These are phyloP conservation scores for Rhizopus arrhizus DNA, from an alignment of 371 early-diverging fungal genomes.

Conservation along the genomic window DNA sequence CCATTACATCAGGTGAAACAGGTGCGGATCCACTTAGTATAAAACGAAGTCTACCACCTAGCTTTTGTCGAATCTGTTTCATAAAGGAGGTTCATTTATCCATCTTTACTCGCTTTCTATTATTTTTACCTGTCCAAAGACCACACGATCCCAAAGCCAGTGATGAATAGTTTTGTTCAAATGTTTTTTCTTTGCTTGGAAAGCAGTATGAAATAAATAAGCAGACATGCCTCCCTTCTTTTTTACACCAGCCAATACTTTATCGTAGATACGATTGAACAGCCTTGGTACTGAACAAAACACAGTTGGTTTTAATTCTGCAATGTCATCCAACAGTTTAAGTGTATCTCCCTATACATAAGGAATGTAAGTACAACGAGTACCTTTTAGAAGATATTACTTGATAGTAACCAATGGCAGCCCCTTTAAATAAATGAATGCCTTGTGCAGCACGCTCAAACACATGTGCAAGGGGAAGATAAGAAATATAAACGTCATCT, in stretches of 20 bases:
- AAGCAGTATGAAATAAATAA: conserved; percentile 80
- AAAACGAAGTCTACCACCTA: conserved; percentile 89
- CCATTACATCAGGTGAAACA: conserved; percentile 80
- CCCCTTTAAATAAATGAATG: conserved; percentile 58
- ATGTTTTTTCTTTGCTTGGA: conserved; percentile 73
- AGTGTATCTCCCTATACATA: conserved; percentile 76
- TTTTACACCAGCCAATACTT: conserved; percentile 80
- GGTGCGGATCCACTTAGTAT: conserved; percentile 89
- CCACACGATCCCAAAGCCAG: conserved; percentile 81
- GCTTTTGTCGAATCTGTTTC: conserved; percentile 71
- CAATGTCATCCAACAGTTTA: conserved; percentile 89
- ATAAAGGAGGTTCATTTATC: too few relatives aligned
- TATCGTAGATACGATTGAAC: conserved; percentile 95
- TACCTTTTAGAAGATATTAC: conserved; percentile 9
- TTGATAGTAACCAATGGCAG: conserved; percentile 78
- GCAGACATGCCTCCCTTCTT: conserved; percentile 80
- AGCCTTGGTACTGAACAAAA: conserved; percentile 96
- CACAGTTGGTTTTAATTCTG: conserved; percentile 88
- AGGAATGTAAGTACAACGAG: too few relatives aligned
- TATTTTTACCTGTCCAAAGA: conserved; percentile 69
- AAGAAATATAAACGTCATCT: conserved; percentile 89
- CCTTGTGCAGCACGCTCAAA: conserved; percentile 74
- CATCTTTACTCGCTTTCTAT: too few relatives aligned
- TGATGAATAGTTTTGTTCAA: conserved; percentile 61
- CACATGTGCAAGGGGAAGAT: conserved; percentile 94